phyloP scores from a whole-genome alignment of 78 protist genomes.

The Cyanophora paradoxa region DNA sequence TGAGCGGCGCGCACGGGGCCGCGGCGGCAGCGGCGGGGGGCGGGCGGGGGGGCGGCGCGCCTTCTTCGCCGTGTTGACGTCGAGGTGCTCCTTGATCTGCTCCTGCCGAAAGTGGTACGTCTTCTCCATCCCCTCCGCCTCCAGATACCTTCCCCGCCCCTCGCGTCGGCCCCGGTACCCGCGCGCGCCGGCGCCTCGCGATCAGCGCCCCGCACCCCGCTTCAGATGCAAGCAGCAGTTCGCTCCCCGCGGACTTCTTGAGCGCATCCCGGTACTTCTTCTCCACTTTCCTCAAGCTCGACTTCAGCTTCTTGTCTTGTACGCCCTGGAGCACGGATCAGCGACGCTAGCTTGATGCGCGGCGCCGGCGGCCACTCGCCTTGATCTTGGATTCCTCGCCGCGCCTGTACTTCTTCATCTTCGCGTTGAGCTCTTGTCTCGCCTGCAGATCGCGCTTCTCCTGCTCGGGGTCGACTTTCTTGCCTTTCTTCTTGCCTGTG shows the following conservation, averaged over 20 bases:
- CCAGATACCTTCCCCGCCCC: conserved; percentile 47
- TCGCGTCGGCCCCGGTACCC: too few species aligned
- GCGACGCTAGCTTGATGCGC: neutral
- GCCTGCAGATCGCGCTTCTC: neutral
- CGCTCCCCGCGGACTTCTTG: neutral
- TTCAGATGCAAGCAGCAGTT: conserved; percentile 21
- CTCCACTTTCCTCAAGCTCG: neutral
- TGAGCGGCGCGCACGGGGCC: neutral
- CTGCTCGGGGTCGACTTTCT: neutral
- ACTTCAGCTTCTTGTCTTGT: conserved; percentile 6
- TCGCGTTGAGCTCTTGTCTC: too few species aligned
- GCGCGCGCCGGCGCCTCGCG: neutral
- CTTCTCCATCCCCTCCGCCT: conserved; percentile 74
- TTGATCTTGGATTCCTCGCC: neutral
- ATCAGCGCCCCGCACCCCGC: conserved; percentile 7
- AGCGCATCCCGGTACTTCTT: neutral
- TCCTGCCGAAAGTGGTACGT: conserved; percentile 66
- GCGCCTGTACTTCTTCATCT: neutral
- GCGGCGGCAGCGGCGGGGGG: too few species aligned
- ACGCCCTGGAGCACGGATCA: neutral
- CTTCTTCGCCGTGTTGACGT: conserved; percentile 49
- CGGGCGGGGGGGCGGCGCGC: neutral
- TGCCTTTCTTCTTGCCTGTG: too few species aligned
- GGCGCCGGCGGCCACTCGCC: neutral
- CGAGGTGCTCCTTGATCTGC: conserved; percentile 53